A percentile compares a stretch with the other conserved stretches of the same genome.
These are phyloP conservation scores for Phytophthora constricta DNA, from an alignment of 352 stramenopile genomes.

Conservation along the genomic window DNA sequence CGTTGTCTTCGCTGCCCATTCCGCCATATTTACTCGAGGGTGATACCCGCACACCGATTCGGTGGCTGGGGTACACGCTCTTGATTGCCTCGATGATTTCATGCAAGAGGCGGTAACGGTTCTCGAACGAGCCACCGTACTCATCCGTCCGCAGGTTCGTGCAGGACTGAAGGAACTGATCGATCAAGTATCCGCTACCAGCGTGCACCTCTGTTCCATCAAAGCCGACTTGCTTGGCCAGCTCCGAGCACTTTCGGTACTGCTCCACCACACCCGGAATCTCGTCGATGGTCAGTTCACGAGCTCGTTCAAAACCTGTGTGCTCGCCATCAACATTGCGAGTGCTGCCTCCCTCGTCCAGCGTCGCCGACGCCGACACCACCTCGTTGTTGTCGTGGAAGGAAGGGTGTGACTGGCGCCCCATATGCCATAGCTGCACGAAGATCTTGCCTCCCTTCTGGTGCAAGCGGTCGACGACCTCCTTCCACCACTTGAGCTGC, in stretches of 20 bases:
- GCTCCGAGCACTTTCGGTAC: constrained; percentile 65
- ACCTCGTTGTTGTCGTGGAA: constrained; percentile 58
- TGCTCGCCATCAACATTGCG: constrained; percentile 32
- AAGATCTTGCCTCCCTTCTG: constrained; percentile 76
- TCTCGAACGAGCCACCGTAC: constrained; percentile 85
- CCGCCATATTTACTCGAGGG: constrained; percentile 39
- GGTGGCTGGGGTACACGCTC: constrained; percentile 33
- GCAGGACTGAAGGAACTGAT: constrained; percentile 53
- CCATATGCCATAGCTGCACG: constrained; percentile 87
- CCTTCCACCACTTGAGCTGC: constrained; percentile 52
- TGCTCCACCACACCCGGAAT: constrained; percentile 70
- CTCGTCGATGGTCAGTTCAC: constrained; percentile 35
- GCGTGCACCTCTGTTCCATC: constrained; percentile 53
- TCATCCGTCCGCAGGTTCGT: constrained; percentile 82
- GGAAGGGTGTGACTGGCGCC: constrained; percentile 60
- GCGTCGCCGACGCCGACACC: constrained; percentile 47
- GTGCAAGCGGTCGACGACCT: constrained; percentile 68
- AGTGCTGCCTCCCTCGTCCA: constrained; percentile 28
- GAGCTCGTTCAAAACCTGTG: constrained; percentile 24
- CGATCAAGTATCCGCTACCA: constrained; percentile 91
- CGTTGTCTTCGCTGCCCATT: constrained; percentile 42
- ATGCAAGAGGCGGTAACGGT: constrained; percentile 67
- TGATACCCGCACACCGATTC: constrained; percentile 39
- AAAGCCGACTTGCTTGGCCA: constrained; percentile 81
- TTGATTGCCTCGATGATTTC: constrained; percentile 69